Conservation (phyloP, 1,284 basidiomycete genomes). For the Gymnopus androsaceus region DNA sequence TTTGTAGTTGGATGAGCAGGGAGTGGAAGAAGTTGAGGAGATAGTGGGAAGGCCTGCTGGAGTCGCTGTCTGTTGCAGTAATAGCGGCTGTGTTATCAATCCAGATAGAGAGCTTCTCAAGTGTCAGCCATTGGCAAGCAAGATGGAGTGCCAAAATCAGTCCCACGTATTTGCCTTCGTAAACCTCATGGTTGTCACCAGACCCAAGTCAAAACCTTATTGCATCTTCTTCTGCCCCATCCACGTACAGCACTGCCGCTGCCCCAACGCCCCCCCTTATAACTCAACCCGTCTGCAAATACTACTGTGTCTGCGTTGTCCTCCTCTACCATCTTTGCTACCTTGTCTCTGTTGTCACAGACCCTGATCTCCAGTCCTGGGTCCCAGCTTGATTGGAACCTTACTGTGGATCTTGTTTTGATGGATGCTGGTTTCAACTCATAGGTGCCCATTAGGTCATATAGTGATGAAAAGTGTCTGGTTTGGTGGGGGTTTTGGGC, state of each 20-base stretch:
- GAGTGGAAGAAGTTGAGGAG: constrained; percentile 16
- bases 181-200: too few relatives aligned
- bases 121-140: too few relatives aligned
- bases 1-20: not conserved
- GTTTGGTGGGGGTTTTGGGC: not conserved
- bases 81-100: constrained; percentile 21
- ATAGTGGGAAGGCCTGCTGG: constrained; percentile 15
- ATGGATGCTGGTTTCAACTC: not conserved
- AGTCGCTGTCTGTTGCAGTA: not conserved
- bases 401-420: not conserved
- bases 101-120: not conserved
- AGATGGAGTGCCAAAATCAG: not conserved
- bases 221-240: not conserved
- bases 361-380: constrained; percentile 17
- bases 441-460: not conserved
- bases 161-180: not conserved
- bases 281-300: not conserved
- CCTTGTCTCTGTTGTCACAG: constrained; percentile 21
- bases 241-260: not conserved
- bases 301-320: not conserved
- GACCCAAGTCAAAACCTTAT: not conserved
- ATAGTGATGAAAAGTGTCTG: not conserved
- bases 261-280: not conserved
- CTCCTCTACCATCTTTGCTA: constrained; percentile 15
- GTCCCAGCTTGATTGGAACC: not conserved